Percentiles rank a stretch among this genome's conserved stretches.
These are phyloP conservation scores for Ogataea wickerhamii DNA, from an alignment of 805 yeast genomes.

Conservation along the genomic window DNA sequence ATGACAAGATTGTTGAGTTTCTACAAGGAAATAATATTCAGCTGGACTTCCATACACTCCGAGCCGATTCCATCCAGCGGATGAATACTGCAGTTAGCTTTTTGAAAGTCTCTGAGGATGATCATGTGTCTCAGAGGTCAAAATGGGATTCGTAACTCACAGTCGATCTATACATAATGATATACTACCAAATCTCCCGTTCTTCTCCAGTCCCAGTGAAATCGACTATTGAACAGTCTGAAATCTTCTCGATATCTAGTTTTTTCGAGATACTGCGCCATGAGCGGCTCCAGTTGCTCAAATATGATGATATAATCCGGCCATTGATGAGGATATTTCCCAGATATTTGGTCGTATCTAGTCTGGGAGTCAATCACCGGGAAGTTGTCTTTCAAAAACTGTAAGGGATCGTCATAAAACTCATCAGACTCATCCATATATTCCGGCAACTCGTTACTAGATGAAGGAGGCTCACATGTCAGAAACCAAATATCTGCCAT, in stretches of 20 bases:
- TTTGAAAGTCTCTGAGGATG: background rate
- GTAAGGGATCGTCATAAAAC: slow-evolving; percentile 63
- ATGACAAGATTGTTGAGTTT: slow-evolving; percentile 27
- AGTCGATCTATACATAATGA: slow-evolving; percentile 9
- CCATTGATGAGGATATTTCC: slow-evolving; percentile 46
- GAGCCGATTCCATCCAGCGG: slow-evolving; percentile 13
- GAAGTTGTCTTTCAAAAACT: slow-evolving; percentile 53
- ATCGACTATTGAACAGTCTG: slow-evolving; percentile 70
- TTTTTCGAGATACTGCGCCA: slow-evolving; percentile 35
- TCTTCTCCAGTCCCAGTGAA: slow-evolving; percentile 85
- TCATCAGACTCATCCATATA: slow-evolving; percentile 87
- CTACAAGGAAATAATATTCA: slow-evolving; percentile 12
- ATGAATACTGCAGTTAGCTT: slow-evolving; percentile 6
- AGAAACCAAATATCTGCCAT: slow-evolving; percentile 64
- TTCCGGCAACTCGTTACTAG: slow-evolving; percentile 30
- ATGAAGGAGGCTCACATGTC: slow-evolving; percentile 85
- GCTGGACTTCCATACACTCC: slow-evolving; percentile 15
- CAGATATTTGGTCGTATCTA: slow-evolving; percentile 1
- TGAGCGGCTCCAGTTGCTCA: slow-evolving; percentile 51
- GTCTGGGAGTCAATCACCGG: slow-evolving; percentile 32
- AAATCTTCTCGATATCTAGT: slow-evolving; percentile 43
- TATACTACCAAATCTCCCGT: slow-evolving; percentile 75
- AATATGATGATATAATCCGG: slow-evolving; percentile 74
- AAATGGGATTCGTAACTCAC: background rate
- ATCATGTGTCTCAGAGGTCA: background rate